A percentile compares a stretch with the other conserved stretches of the same genome.
These are phyloP conservation scores for Acanthochlamys bracteata DNA, from an alignment of 106 monocot species.

Conservation along the genomic window DNA sequence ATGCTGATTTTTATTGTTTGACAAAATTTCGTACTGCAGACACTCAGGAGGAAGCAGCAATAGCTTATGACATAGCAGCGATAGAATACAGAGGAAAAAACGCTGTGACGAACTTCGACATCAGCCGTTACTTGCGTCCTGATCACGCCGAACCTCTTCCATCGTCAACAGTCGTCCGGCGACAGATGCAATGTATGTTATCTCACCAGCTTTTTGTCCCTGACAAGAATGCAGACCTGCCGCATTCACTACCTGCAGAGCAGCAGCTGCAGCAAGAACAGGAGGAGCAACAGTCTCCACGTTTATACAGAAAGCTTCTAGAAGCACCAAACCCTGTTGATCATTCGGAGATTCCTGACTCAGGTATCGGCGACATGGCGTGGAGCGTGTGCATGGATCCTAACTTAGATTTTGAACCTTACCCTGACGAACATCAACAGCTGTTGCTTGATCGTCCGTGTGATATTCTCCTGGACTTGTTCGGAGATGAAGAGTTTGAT, in stretches of 20 bases:
- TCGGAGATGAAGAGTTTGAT: constrained; percentile 24
- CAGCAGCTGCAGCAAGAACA: constrained; percentile 6
- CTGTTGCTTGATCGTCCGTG: neutral
- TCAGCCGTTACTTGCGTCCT: constrained; percentile 41
- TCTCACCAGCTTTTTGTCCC: too few relatives aligned
- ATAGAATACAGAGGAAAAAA: constrained; percentile 64
- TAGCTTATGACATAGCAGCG: constrained; percentile 84
- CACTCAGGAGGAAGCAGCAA: constrained; percentile 91
- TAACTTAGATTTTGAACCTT: constrained; percentile 1
- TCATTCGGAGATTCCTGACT: neutral
- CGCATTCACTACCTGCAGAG: neutral
- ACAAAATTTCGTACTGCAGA: constrained; percentile 20
- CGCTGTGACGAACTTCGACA: constrained; percentile 90
- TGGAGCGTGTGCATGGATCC: constrained; percentile 36
- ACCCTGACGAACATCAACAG: neutral
- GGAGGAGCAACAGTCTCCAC: neutral
- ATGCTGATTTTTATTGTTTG: too few relatives aligned
- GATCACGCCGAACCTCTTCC: neutral
- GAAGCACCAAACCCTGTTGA: neutral
- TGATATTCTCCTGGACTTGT: constrained; percentile 24
- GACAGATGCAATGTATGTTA: too few relatives aligned
- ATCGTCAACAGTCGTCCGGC: neutral
- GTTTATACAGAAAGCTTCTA: neutral
- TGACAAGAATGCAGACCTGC: neutral
- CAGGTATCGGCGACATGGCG: constrained; percentile 7